Evolutionary conservation across 805 yeast genomes (phyloP).

Genomic region (Schwanniomyces occidentalis): DNA sequence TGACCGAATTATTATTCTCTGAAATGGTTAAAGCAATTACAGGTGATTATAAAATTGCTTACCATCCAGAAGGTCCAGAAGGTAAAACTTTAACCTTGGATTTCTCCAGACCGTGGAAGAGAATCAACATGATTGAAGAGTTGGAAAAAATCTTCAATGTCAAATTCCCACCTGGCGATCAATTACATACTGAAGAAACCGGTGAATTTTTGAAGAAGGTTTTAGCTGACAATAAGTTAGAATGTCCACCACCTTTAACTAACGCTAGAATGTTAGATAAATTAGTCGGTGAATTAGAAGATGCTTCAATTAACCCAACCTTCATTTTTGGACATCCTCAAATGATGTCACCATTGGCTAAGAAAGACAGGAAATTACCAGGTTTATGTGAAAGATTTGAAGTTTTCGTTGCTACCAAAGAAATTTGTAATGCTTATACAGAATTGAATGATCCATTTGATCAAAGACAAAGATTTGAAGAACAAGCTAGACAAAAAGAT

Average conservation of each 20-base stretch:
- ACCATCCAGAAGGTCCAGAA: constrained; percentile 94
- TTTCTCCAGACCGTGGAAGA: constrained; percentile 97
- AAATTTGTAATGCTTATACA: constrained; percentile 96
- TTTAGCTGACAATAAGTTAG: constrained; percentile 76
- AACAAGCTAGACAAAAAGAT: constrained; percentile 97
- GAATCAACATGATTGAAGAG: constrained; percentile 96
- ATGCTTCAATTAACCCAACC: constrained; percentile 92
- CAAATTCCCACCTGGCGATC: constrained; percentile 93
- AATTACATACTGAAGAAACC: constrained; percentile 91
- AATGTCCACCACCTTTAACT: constrained; percentile 90
- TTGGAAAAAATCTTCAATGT: constrained; percentile 83
- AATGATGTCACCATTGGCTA: constrained; percentile 99
- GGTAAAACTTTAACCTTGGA: constrained; percentile 77
- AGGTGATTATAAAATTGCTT: constrained; percentile 80
- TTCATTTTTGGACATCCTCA: constrained; percentile 98
- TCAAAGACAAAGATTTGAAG: constrained; percentile 96
- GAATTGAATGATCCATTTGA: constrained; percentile 99
- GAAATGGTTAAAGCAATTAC: constrained; percentile 97
- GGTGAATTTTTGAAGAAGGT: constrained; percentile 83
- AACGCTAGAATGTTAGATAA: constrained; percentile 99
- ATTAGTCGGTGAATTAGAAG: constrained; percentile 96
- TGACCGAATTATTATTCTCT: constrained; percentile 89
- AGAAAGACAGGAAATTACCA: constrained; percentile 86
- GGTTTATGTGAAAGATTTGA: constrained; percentile 98
- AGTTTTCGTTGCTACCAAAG: constrained; percentile 98